Percentiles rank a stretch among this genome's conserved stretches.
Conservation (phyloP, 495 filamentous ascomycete species). For the Penicillium argentinense region DNA sequence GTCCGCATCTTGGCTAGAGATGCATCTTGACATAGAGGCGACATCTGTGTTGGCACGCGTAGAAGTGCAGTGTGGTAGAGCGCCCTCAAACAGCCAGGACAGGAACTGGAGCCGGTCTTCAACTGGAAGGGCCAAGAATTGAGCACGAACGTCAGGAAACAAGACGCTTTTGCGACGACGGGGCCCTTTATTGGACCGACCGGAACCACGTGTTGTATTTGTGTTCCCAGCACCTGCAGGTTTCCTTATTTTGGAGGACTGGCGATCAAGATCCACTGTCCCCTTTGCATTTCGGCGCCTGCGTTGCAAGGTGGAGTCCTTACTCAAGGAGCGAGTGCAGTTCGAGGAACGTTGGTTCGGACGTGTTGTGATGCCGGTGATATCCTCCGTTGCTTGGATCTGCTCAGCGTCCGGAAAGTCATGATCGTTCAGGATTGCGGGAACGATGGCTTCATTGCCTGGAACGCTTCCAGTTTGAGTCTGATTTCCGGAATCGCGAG, state of each 20-base stretch:
- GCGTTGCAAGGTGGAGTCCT: too few species aligned
- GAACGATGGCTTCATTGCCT: conserved; percentile 5
- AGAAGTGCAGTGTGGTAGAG: conserved; percentile 8
- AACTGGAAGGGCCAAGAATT: conserved; percentile 14
- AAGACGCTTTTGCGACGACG: neutral
- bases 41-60: neutral
- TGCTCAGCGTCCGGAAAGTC: neutral
- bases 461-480: neutral
- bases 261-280: neutral
- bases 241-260: conserved; percentile 5
- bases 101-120: conserved; percentile 18
- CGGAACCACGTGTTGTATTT: too few species aligned
- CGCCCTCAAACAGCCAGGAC: conserved; percentile 16
- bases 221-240: neutral
- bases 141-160: conserved; percentile 3
- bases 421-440: conserved; percentile 2
- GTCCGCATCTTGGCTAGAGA: conserved; percentile 1
- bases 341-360: too few species aligned
- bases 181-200: neutral
- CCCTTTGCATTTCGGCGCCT: too few species aligned
- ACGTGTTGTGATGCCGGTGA: too few species aligned
- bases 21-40: neutral
- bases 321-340: too few species aligned
- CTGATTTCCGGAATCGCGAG: conserved; percentile 2
- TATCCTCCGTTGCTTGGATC: too few species aligned